Conservation (phyloP, 805 yeast genomes). For the Candida ulmi region DNA sequence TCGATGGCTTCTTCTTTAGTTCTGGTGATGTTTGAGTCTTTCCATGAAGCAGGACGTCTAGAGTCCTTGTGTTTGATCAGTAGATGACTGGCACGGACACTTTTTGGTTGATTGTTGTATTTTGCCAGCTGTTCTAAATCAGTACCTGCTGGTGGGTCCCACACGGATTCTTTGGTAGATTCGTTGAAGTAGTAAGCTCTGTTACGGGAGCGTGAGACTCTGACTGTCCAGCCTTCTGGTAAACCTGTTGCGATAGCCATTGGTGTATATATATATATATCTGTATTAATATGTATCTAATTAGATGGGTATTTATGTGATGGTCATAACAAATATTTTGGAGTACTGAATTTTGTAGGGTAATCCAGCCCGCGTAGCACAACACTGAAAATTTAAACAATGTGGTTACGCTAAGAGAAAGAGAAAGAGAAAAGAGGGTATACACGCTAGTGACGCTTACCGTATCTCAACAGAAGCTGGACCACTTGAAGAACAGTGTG, state of each 20-base stretch:
- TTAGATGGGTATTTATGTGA: no score
- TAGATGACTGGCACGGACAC: conserved; percentile 77
- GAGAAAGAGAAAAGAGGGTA: no score
- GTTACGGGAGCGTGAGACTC: conserved; percentile 71
- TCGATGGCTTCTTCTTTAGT: conserved; percentile 79
- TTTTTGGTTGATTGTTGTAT: conserved; percentile 57
- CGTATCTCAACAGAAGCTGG: no score
- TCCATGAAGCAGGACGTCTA: conserved; percentile 92
- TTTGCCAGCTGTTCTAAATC: conserved; percentile 51
- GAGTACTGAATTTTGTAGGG: no score
- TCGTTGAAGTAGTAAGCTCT: conserved; percentile 80
- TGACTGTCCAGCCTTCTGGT: conserved; percentile 81
- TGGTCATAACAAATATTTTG: no score
- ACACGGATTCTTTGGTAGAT: conserved; percentile 64
- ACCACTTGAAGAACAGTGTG: no score
- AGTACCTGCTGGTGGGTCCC: conserved; percentile 91
- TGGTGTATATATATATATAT: background rate
- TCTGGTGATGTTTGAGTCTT: conserved; percentile 66
- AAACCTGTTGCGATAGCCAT: conserved; percentile 54
- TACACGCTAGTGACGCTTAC: no score
- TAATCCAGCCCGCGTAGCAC: background rate
- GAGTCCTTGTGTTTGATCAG: conserved; percentile 78
- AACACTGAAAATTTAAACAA: no score
- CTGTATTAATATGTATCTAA: background rate
- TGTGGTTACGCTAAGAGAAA: no score